Evolutionary conservation across 805 yeast species (phyloP).

Genomic region (Saturnispora hagleri): DNA sequence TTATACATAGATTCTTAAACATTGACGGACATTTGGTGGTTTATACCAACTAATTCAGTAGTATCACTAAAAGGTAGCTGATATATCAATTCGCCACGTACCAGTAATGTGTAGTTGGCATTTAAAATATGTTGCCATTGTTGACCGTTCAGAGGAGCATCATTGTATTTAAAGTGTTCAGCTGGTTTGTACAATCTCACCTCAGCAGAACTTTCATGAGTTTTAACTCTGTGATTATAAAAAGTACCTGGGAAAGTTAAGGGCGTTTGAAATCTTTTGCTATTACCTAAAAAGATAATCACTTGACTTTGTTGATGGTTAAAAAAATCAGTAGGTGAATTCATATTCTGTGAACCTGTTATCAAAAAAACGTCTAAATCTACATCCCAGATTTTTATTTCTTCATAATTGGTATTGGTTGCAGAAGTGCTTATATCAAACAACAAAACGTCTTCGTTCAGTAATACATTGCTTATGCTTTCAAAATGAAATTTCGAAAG

Average conservation of each 20-base stretch:
- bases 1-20: background rate
- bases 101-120: constrained; percentile 20
- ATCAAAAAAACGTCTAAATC: constrained; percentile 27
- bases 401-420: constrained; percentile 25
- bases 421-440: constrained; percentile 24
- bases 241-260: constrained; percentile 23
- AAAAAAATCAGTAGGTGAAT: background rate
- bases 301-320: background rate
- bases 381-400: constrained; percentile 24
- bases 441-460: constrained; percentile 25
- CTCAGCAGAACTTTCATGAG: constrained; percentile 21
- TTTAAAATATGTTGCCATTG: constrained; percentile 26
- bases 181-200: constrained; percentile 26
- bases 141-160: constrained; percentile 17
- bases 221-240: constrained; percentile 9
- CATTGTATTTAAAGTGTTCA: constrained; percentile 20
- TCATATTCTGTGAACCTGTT: constrained; percentile 13
- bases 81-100: constrained; percentile 28
- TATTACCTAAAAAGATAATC: constrained; percentile 27
- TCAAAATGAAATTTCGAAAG: constrained; percentile 19
- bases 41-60: constrained; percentile 23
- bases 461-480: constrained; percentile 22
- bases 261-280: constrained; percentile 24
- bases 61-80: constrained; percentile 21
- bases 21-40: constrained; percentile 14